A percentile compares a stretch with the other conserved stretches of the same genome.
phyloP scores from a whole-genome alignment of 75 land plant genomes.

The Selaginella tamariscina region DNA sequence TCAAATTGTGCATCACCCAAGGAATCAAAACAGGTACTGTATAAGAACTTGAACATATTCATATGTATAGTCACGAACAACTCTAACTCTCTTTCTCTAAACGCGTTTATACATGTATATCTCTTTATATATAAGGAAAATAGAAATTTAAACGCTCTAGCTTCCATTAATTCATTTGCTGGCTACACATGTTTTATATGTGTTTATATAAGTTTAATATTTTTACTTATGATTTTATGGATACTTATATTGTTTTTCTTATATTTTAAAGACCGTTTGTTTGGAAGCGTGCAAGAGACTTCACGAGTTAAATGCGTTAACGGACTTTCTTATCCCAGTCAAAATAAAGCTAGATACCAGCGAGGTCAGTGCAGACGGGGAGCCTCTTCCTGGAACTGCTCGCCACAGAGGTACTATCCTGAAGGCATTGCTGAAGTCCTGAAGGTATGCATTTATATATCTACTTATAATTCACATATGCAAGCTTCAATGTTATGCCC shows the following conservation, averaged over 20 bases:
- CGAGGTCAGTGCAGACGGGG: slow-evolving; percentile 56
- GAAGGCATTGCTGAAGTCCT: slow-evolving; percentile 91
- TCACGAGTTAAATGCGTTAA: slow-evolving; percentile 99
- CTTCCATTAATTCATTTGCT: too few relatives aligned
- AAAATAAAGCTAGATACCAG: slow-evolving; percentile 73
- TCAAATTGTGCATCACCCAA: slow-evolving; percentile 77
- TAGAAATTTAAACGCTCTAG: too few relatives aligned
- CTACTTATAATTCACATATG: background rate
- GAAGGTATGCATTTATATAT: slow-evolving; percentile 31
- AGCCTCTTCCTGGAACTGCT: slow-evolving; percentile 94
- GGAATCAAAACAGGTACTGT: slow-evolving; percentile 78
- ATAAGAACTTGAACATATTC: background rate
- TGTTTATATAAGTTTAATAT: too few relatives aligned
- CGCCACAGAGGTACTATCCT: slow-evolving; percentile 95
- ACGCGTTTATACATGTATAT: too few relatives aligned
- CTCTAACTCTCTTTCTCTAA: background rate
- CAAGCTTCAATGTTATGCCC: background rate
- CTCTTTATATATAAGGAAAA: too few relatives aligned
- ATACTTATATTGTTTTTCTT: background rate
- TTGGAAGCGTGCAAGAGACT: slow-evolving; percentile 97
- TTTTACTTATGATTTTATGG: too few relatives aligned
- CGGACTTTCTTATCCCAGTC: slow-evolving; percentile 96
- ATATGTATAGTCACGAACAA: background rate
- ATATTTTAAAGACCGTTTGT: slow-evolving; percentile 64
- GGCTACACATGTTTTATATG: background rate